Evolutionary conservation across 2,329 filamentous ascomycete genomes (phyloP).

Genomic region (Aspergillus melleus): DNA sequence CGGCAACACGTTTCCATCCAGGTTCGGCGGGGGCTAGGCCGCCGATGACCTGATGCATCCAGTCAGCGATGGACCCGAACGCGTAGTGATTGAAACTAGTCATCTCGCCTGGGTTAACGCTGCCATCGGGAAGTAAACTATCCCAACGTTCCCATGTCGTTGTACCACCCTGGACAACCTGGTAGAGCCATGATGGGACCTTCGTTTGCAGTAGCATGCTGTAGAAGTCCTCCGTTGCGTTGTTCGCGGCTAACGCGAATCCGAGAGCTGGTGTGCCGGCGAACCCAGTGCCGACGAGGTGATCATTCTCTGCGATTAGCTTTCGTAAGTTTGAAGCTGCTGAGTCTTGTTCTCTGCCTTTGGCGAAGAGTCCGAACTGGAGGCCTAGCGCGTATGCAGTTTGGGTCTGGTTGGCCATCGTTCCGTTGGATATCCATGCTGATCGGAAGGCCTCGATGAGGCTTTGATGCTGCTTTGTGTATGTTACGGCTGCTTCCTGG

Average conservation of each 20-base stretch:
- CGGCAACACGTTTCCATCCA: conserved; percentile 32
- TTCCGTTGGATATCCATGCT: conserved; percentile 28
- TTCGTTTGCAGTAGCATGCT: conserved; percentile 10
- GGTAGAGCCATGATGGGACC: conserved; percentile 34
- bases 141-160: conserved; percentile 47
- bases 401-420: conserved; percentile 29
- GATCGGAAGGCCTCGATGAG: conserved; percentile 25
- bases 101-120: conserved; percentile 40
- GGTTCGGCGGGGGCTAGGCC: conserved; percentile 29
- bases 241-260: conserved; percentile 23
- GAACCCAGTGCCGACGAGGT: conserved; percentile 34
- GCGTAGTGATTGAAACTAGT: conserved; percentile 45
- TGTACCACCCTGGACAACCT: conserved; percentile 40
- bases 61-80: conserved; percentile 38
- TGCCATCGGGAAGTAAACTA: conserved; percentile 35
- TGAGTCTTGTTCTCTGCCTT: background rate
- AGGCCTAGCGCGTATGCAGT: conserved; percentile 31
- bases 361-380: conserved; percentile 24
- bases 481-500: conserved; percentile 14
- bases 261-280: conserved; percentile 23
- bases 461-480: conserved; percentile 8
- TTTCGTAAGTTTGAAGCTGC: background rate
- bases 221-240: conserved; percentile 8
- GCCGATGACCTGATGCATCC: conserved; percentile 37
- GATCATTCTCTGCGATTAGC: conserved; percentile 14